Percentiles rank a stretch among this genome's conserved stretches.
Evolutionary conservation across 768 basidiomycete genomes (phyloP).

Genomic region (Dentipellis fragilis): DNA sequence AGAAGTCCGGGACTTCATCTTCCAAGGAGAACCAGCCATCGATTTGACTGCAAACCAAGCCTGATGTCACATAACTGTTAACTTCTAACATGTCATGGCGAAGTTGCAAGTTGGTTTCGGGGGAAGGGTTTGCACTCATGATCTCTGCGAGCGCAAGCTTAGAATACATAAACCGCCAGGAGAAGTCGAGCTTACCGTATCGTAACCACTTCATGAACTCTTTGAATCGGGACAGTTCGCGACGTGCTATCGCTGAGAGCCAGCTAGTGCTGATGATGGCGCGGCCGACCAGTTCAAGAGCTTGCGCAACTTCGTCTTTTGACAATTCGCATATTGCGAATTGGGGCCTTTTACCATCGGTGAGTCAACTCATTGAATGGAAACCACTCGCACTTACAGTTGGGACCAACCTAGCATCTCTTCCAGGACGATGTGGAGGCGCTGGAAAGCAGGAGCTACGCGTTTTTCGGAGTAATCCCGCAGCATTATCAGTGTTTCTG

Average conservation of each 20-base stretch:
- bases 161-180: background rate
- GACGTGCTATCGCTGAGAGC: slow-evolving; percentile 57
- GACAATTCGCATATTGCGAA: slow-evolving; percentile 46
- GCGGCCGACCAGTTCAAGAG: slow-evolving; percentile 41
- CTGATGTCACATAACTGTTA: slow-evolving; percentile 67
- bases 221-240: slow-evolving; percentile 61
- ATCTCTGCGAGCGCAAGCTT: slow-evolving; percentile 28
- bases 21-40: slow-evolving; percentile 67
- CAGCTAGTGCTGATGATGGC: slow-evolving; percentile 58
- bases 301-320: slow-evolving; percentile 37
- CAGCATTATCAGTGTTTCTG: slow-evolving; percentile 59
- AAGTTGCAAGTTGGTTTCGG: slow-evolving; percentile 36
- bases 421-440: slow-evolving; percentile 64
- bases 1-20: slow-evolving; percentile 42
- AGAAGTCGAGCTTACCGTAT: slow-evolving; percentile 41
- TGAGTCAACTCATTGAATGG: slow-evolving; percentile 2
- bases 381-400: slow-evolving; percentile 36
- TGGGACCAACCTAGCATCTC: slow-evolving; percentile 73
- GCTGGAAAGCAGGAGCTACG: slow-evolving; percentile 65
- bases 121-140: slow-evolving; percentile 38
- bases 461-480: slow-evolving; percentile 67
- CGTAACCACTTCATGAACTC: slow-evolving; percentile 75
- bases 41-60: slow-evolving; percentile 56
- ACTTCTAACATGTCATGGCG: slow-evolving; percentile 74
- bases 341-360: slow-evolving; percentile 34